Percentiles rank a stretch among this genome's conserved stretches.
Conservation (phyloP, 1,284 basidiomycete species). For the Ganoderma resinaceum region DNA sequence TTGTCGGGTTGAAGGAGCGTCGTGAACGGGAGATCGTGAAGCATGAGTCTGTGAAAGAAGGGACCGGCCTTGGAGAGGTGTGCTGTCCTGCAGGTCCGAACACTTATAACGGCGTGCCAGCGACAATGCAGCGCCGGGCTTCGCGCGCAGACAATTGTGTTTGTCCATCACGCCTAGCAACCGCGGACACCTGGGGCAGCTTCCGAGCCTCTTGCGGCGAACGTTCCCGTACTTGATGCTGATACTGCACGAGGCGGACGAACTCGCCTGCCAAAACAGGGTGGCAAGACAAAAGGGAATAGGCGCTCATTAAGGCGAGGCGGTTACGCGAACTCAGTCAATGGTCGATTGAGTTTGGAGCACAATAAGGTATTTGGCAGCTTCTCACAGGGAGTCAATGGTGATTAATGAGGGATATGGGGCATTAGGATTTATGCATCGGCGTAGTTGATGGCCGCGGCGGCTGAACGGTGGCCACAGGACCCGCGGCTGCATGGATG, state of each 20-base stretch:
- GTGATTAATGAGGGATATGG: neutral
- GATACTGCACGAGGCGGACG: neutral
- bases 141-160: slow-evolving; percentile 24
- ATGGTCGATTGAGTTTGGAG: neutral
- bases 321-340: slow-evolving; percentile 1
- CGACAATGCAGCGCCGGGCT: slow-evolving; percentile 14
- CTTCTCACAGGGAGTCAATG: slow-evolving; percentile 27
- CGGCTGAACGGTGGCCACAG: neutral
- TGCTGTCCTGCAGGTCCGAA: slow-evolving; percentile 4
- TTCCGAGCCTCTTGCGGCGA: slow-evolving; percentile 6
- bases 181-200: slow-evolving; percentile 1
- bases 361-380: slow-evolving; percentile 16
- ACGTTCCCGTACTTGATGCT: neutral
- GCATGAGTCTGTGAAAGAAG: slow-evolving; percentile 26
- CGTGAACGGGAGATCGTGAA: slow-evolving; percentile 12
- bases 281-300: slow-evolving; percentile 20
- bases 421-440: neutral
- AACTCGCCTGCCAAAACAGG: slow-evolving; percentile 5
- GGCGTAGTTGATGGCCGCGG: neutral
- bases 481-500: neutral
- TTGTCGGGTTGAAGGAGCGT: slow-evolving; percentile 16
- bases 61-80: slow-evolving; percentile 25
- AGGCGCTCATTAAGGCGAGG: slow-evolving; percentile 10
- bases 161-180: slow-evolving; percentile 14
- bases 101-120: slow-evolving; percentile 23